Evolutionary conservation across 1,284 basidiomycete genomes (phyloP).

Genomic region (Fomitopsis palustris): DNA sequence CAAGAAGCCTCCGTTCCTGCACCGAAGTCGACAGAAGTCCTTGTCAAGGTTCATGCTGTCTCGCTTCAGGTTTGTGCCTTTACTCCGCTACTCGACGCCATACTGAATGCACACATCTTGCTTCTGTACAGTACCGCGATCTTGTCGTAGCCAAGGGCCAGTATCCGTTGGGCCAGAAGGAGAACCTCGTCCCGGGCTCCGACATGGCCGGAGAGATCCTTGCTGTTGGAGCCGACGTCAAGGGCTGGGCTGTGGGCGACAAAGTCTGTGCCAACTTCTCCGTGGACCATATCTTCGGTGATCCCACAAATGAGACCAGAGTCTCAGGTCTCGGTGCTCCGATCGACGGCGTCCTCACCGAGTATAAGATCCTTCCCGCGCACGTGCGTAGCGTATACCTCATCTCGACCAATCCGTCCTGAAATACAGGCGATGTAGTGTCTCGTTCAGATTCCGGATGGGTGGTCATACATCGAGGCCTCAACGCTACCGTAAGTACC

Average conservation of each 20-base stretch:
- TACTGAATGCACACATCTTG: neutral
- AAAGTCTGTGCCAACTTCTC: constrained; percentile 39
- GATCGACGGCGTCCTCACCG: constrained; percentile 51
- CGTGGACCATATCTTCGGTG: constrained; percentile 17
- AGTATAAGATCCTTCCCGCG: constrained; percentile 37
- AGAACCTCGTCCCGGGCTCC: constrained; percentile 48
- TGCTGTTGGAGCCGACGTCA: constrained; percentile 48
- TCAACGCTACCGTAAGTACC: constrained; percentile 17
- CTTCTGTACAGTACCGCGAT: constrained; percentile 37
- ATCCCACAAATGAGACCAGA: constrained; percentile 18
- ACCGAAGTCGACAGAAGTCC: constrained; percentile 38
- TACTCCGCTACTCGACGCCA: neutral
- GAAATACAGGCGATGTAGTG: neutral
- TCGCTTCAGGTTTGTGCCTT: constrained; percentile 35
- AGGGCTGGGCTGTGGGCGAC: constrained; percentile 41
- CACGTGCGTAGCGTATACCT: constrained; percentile 9
- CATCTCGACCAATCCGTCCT: neutral
- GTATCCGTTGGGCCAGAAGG: constrained; percentile 28
- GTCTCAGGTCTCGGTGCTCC: constrained; percentile 42
- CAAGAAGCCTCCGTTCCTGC: constrained; percentile 28
- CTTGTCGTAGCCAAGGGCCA: constrained; percentile 33
- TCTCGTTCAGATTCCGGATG: constrained; percentile 29
- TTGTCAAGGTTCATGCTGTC: constrained; percentile 49
- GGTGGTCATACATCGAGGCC: constrained; percentile 34
- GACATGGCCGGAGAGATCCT: constrained; percentile 64